These are phyloP conservation scores for Byssothecium circinans DNA, from an alignment of 2,329 filamentous ascomycete genomes.

Conservation along the genomic window DNA sequence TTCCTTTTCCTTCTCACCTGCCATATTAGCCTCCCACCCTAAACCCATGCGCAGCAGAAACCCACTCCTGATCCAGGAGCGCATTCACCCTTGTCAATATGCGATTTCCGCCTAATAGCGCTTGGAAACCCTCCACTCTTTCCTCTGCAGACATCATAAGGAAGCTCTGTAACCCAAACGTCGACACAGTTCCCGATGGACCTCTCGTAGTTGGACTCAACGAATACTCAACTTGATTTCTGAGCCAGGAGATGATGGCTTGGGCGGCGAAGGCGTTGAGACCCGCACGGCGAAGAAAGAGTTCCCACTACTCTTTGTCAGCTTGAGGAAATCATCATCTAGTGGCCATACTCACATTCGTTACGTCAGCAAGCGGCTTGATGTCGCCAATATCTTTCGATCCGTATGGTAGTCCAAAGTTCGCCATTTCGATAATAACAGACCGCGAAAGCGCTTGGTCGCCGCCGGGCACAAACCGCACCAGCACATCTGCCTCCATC, in stretches of 20 bases:
- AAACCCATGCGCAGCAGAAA: slow-evolving; percentile 40
- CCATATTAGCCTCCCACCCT: too few species aligned
- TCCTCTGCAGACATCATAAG: slow-evolving; percentile 58
- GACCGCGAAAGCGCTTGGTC: slow-evolving; percentile 43
- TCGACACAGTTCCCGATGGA: slow-evolving; percentile 3
- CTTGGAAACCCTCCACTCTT: slow-evolving; percentile 54
- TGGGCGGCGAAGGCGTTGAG: slow-evolving; percentile 75
- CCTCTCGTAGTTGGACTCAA: too few species aligned
- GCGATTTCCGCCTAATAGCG: slow-evolving; percentile 56
- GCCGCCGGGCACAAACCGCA: slow-evolving; percentile 47
- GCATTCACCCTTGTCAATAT: slow-evolving; percentile 57
- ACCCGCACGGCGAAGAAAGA: slow-evolving; percentile 66
- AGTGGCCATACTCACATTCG: slow-evolving; percentile 39
- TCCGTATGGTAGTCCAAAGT: slow-evolving; percentile 37
- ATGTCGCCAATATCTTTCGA: slow-evolving; percentile 31
- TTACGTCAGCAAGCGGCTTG: slow-evolving; percentile 59
- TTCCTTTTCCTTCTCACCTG: too few species aligned
- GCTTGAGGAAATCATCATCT: background rate
- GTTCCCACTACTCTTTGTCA: slow-evolving; percentile 56
- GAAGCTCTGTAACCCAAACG: slow-evolving; percentile 56
- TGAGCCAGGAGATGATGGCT: slow-evolving; percentile 54
- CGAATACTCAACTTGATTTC: slow-evolving; percentile 15
- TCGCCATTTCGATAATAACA: slow-evolving; percentile 33
- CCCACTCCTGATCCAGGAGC: slow-evolving; percentile 57
- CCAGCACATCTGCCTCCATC: slow-evolving; percentile 43